Percentiles rank a stretch among this genome's conserved stretches.
These are phyloP conservation scores for Danielia reshetovae DNA, from an alignment of 805 yeast genomes.

Conservation along the genomic window DNA sequence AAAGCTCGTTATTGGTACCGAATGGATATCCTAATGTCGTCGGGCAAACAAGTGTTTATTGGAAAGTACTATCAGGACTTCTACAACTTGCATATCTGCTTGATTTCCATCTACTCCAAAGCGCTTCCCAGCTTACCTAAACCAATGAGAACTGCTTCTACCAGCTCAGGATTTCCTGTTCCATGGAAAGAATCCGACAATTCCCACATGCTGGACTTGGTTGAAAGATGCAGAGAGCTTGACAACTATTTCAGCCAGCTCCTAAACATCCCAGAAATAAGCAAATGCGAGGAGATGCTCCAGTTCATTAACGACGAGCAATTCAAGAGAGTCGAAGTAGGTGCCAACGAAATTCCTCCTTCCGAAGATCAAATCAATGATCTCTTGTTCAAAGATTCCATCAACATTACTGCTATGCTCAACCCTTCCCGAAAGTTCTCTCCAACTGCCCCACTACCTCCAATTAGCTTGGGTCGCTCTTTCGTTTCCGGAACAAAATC, in stretches of 20 bases:
- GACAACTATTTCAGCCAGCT: constrained; percentile 23
- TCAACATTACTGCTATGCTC: not conserved
- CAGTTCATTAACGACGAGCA: constrained; percentile 6
- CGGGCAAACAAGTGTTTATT: constrained; percentile 19
- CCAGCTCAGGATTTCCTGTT: not conserved
- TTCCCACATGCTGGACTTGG: constrained; percentile 14
- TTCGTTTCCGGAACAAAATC: not conserved
- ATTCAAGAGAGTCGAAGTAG: not conserved
- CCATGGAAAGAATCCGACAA: not conserved
- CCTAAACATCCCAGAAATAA: constrained; percentile 7
- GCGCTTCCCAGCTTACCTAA: constrained; percentile 29
- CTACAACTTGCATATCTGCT: constrained; percentile 25
- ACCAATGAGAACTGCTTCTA: constrained; percentile 19
- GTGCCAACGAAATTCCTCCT: not conserved
- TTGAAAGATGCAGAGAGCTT: constrained; percentile 22
- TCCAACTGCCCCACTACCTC: constrained; percentile 12
- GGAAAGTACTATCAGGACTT: constrained; percentile 36
- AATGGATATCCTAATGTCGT: constrained; percentile 20
- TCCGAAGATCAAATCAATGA: not conserved
- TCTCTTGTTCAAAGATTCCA: not conserved
- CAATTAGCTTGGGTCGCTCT: constrained; percentile 2
- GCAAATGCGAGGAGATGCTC: constrained; percentile 4
- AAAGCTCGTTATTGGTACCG: constrained; percentile 30
- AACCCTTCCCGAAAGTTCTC: constrained; percentile 5
- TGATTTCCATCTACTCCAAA: not conserved